phyloP scores from a whole-genome alignment of 225 moss, liverwort and hornwort species.

The Pseudoscleropodium purum region DNA sequence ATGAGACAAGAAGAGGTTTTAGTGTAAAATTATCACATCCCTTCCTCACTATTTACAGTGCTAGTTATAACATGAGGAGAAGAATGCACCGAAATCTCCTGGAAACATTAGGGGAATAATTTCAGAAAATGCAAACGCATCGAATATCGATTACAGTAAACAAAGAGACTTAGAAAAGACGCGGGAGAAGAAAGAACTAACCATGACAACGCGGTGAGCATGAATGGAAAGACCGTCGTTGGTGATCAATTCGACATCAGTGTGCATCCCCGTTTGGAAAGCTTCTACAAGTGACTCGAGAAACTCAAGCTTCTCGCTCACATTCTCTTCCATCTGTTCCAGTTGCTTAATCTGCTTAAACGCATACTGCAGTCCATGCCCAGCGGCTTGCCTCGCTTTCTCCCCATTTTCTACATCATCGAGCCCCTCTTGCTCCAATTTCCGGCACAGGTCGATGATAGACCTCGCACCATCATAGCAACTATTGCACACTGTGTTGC shows the following conservation, averaged over 20 bases:
- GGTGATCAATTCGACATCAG: constrained; percentile 79
- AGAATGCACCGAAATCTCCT: not conserved
- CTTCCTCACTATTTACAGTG: not conserved
- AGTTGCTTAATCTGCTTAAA: constrained; percentile 83
- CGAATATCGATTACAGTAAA: not conserved
- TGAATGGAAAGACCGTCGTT: constrained; percentile 84
- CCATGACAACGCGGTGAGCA: constrained; percentile 91
- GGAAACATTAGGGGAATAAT: not conserved
- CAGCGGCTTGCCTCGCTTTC: constrained; percentile 32
- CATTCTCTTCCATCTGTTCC: constrained; percentile 77
- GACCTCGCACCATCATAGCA: constrained; percentile 74
- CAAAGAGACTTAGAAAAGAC: not conserved
- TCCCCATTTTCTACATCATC: constrained; percentile 62
- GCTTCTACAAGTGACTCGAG: constrained; percentile 90
- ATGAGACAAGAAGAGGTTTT: not conserved
- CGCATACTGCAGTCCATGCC: constrained; percentile 61
- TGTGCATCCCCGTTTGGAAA: constrained; percentile 72
- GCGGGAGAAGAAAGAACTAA: constrained; percentile 14
- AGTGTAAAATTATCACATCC: not conserved
- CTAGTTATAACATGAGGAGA: not conserved
- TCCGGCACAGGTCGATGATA: constrained; percentile 73
- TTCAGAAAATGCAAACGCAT: not conserved
- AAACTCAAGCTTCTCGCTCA: constrained; percentile 90
- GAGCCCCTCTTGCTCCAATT: constrained; percentile 82
- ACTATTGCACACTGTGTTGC: constrained; percentile 58